Evolutionary conservation across 805 yeast species (phyloP), one percentile per base, ranked within the genome.

Genomic region (Saccharomycopsis oosterbeekiorum): DNA sequence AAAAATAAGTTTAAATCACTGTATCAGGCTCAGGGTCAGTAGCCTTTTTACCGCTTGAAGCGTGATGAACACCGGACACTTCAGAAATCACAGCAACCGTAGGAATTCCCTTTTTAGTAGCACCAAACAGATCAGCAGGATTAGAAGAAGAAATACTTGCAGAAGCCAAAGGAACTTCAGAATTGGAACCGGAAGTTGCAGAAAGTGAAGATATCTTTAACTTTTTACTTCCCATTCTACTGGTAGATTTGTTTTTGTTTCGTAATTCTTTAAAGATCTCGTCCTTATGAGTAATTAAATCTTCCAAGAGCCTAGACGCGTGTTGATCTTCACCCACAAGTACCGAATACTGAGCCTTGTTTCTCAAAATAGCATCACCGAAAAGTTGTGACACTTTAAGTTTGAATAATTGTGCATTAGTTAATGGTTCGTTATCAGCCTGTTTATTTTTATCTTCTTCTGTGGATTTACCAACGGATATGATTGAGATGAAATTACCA

Each of bases 261-360:
- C 80, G 83, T 65, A 88, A 78, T 65, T 84, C 88, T 40, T 80
- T 78, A 68, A 89, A 88, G n/a, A 89, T 81, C 21, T 76, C 74
- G 34, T 82, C 84, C 65, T 84, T 84, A 65, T 84, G 73, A 14
- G 74, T 73, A 67, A 89, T 75, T 54, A 89, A 73, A 68, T 89
- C 96, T 54, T 74, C 73, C 55, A 88, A 75, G 55, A 89, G 80
- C 62, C 79, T 76, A 63, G 74, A 77, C 8, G 87, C 84, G 69
- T 84, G 82, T 42, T 80, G 76, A 68, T 85, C 90, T 61, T 78
- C 80, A 21, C 53, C 53, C 54, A 82, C 70, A n/a, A 79, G 75
- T n/a, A 76, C 66, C 10, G 76, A 73, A 1, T 77, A 74, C 60
- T 78, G 79, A 12, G 71, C 69, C 58, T 74, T 72, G 39, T 88